Conservation (phyloP, 169 alveolate genomes). For the Plasmodium adleri region DNA sequence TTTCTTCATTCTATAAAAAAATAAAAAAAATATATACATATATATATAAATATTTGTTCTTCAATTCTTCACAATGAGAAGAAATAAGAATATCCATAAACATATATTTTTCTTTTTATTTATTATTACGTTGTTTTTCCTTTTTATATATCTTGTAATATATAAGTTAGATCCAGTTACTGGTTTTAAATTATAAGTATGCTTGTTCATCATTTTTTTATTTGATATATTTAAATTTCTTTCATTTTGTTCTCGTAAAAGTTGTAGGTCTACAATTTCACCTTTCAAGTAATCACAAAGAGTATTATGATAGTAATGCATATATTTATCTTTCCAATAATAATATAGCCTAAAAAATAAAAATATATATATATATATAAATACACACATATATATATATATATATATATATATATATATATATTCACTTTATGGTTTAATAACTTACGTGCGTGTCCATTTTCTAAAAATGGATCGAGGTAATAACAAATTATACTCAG, state of each 20-base stretch:
- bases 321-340: conserved; percentile 68
- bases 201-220: conserved; percentile 50
- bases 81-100: neutral
- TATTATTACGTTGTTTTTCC: neutral
- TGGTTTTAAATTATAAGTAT: conserved; percentile 42
- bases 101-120: neutral
- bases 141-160: conserved; percentile 43
- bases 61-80: neutral
- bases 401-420: neutral
- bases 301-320: conserved; percentile 65
- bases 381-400: neutral
- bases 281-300: conserved; percentile 72
- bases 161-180: conserved; percentile 63
- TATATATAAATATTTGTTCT: neutral
- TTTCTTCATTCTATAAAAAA: conserved; percentile 16
- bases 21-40: neutral
- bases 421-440: neutral
- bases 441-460: conserved; percentile 63
- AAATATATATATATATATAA: neutral
- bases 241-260: conserved; percentile 64
- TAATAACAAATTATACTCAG: conserved; percentile 45
- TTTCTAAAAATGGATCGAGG: conserved; percentile 63
- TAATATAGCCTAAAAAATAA: conserved; percentile 28
- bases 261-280: conserved; percentile 57
- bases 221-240: conserved; percentile 37